These are phyloP conservation scores for Debaryomyces nepalensis DNA, from an alignment of 1,139 yeast species.

Conservation along the genomic window DNA sequence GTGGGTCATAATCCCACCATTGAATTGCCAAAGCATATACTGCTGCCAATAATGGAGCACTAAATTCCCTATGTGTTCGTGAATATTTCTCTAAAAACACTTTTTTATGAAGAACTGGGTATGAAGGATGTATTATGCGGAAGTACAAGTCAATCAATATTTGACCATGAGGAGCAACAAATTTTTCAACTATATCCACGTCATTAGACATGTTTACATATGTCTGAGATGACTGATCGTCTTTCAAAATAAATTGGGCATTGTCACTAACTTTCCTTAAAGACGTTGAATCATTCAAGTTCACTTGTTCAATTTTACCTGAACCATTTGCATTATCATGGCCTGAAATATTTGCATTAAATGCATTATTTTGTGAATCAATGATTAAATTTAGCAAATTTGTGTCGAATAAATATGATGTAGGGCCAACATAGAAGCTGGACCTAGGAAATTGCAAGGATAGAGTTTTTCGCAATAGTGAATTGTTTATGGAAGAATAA, in stretches of 20 bases:
- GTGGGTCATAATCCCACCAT: constrained; percentile 86
- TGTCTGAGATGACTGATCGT: constrained; percentile 69
- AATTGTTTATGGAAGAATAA: constrained; percentile 56
- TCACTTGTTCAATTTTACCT: constrained; percentile 64
- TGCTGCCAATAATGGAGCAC: constrained; percentile 77
- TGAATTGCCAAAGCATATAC: constrained; percentile 76
- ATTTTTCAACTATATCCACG: constrained; percentile 71
- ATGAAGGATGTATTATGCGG: constrained; percentile 76
- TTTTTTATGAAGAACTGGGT: constrained; percentile 76
- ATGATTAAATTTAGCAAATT: constrained; percentile 58
- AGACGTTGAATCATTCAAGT: constrained; percentile 59
- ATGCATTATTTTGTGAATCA: constrained; percentile 40
- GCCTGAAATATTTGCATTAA: constrained; percentile 12
- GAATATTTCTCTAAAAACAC: constrained; percentile 78
- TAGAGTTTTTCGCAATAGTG: constrained; percentile 47
- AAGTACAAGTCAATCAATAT: constrained; percentile 71
- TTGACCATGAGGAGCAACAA: constrained; percentile 80
- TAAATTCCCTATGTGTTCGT: constrained; percentile 75
- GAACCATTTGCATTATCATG: constrained; percentile 17
- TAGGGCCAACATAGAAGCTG: constrained; percentile 75
- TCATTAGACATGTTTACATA: constrained; percentile 67
- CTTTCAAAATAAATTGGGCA: constrained; percentile 69
- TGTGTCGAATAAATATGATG: constrained; percentile 66
- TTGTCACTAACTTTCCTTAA: constrained; percentile 68
- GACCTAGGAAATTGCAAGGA: constrained; percentile 73